Percentiles rank a stretch among this genome's conserved stretches.
Evolutionary conservation across 768 basidiomycete genomes (phyloP).

Genomic region (Leucosporidium scottii): DNA sequence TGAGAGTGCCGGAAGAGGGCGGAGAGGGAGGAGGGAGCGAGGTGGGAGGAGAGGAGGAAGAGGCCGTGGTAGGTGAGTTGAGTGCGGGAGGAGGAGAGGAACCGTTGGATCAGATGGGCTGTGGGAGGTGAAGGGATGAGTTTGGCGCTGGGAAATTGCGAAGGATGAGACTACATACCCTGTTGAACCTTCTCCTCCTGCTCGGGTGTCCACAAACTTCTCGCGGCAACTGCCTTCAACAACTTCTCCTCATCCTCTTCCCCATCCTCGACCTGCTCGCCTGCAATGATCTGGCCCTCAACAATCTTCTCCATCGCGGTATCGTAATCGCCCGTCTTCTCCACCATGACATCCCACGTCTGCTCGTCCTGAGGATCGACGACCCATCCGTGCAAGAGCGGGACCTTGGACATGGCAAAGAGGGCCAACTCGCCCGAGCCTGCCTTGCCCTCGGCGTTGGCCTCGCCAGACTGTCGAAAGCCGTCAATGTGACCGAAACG

Average conservation of each 20-base stretch:
- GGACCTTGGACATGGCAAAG: conserved; percentile 72
- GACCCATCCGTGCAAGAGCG: conserved; percentile 80
- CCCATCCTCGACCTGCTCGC: conserved; percentile 35
- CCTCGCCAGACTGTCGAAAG: conserved; percentile 32
- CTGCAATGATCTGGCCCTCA: conserved; percentile 65
- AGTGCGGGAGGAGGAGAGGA: conserved; percentile 60
- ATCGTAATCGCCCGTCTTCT: conserved; percentile 55
- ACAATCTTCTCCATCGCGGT: conserved; percentile 65
- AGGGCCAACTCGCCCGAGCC: conserved; percentile 69
- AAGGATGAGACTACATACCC: conserved; percentile 51
- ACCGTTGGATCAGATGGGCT: conserved; percentile 61
- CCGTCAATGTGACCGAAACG: conserved; percentile 54
- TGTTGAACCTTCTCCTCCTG: conserved; percentile 61
- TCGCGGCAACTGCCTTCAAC: conserved; percentile 19
- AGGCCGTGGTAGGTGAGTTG: conserved; percentile 85
- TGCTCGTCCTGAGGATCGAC: conserved; percentile 35
- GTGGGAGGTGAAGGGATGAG: background rate
- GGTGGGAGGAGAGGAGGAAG: conserved; percentile 59
- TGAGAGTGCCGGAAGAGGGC: conserved; percentile 88
- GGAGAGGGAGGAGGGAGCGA: conserved; percentile 56
- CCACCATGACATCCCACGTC: conserved; percentile 33
- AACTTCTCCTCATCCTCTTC: conserved; percentile 28
- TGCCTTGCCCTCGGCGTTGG: conserved; percentile 19
- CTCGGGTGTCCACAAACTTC: conserved; percentile 48
- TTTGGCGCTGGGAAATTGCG: background rate